These are phyloP conservation scores for Xylaria sp. DNA, from an alignment of 2,329 filamentous ascomycete genomes.

Conservation along the genomic window DNA sequence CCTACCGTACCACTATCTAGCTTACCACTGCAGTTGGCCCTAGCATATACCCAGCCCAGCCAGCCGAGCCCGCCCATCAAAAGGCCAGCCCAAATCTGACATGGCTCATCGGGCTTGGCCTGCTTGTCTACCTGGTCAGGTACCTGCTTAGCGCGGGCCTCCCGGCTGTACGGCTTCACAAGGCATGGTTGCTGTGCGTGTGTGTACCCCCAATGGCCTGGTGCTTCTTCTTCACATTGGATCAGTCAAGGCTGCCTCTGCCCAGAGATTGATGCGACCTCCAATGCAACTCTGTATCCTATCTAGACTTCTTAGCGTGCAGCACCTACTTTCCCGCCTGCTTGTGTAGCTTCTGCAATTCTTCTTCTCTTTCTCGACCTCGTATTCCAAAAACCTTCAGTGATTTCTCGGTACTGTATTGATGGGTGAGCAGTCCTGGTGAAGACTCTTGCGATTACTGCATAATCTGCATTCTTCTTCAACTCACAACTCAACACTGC, in stretches of 20 bases:
- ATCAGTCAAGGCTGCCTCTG: constrained; percentile 10
- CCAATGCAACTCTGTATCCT: constrained; percentile 1
- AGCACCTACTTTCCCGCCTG: constrained; percentile 9
- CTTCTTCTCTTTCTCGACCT: constrained; percentile 32
- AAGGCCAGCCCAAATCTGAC: constrained; percentile 23
- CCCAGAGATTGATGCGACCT: not conserved
- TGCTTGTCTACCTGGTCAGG: not conserved
- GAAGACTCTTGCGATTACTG: not conserved
- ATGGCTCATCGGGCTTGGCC: constrained; percentile 14
- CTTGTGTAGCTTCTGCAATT: constrained; percentile 16
- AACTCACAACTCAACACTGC: not conserved
- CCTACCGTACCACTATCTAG: too few relatives aligned
- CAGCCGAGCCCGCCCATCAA: not conserved
- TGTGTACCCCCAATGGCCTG: not conserved
- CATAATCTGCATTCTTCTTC: not conserved
- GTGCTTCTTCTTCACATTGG: not conserved
- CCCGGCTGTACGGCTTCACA: constrained; percentile 3
- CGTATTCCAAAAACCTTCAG: constrained; percentile 26
- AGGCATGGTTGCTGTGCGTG: not conserved
- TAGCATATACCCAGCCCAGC: not conserved
- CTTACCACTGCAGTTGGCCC: not conserved
- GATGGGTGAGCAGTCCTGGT: not conserved
- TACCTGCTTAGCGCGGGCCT: not conserved
- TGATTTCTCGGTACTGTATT: not conserved
- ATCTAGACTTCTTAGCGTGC: constrained; percentile 13